Percentiles rank a stretch among this genome's conserved stretches.
phyloP scores from a whole-genome alignment of 208 protist species.

The Porcisia hertigi region DNA sequence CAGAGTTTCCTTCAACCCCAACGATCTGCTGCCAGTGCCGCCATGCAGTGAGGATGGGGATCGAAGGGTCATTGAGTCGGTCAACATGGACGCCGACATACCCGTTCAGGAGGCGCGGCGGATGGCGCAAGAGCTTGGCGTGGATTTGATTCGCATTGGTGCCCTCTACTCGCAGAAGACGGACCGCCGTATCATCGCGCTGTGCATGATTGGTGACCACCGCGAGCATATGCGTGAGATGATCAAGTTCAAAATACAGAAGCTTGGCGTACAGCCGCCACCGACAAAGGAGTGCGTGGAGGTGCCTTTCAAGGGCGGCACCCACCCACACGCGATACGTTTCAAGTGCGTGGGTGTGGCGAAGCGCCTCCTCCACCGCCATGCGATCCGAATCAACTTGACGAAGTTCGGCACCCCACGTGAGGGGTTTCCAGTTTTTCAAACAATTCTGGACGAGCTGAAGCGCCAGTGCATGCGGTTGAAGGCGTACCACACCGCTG shows the following conservation, averaged over 20 bases:
- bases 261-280: constrained; percentile 81
- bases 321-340: constrained; percentile 84
- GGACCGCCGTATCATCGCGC: constrained; percentile 74
- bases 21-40: constrained; percentile 15
- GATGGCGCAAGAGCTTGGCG: constrained; percentile 73
- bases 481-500: constrained; percentile 75
- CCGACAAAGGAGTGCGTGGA: constrained; percentile 69
- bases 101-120: constrained; percentile 70
- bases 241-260: constrained; percentile 84
- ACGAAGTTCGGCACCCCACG: constrained; percentile 86
- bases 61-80: constrained; percentile 22
- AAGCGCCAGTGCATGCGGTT: constrained; percentile 65
- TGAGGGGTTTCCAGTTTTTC: constrained; percentile 84
- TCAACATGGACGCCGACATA: constrained; percentile 70
- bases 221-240: constrained; percentile 82
- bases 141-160: constrained; percentile 86
- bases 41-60: not conserved
- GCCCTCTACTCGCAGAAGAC: constrained; percentile 64
- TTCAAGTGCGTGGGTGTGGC: constrained; percentile 86
- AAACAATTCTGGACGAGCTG: constrained; percentile 81
- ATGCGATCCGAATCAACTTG: constrained; percentile 75
- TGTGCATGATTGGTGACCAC: constrained; percentile 84
- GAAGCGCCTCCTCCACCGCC: constrained; percentile 75
- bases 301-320: constrained; percentile 84
- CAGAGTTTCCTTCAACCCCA: constrained; percentile 33